Percentiles rank a stretch among this genome's conserved stretches.
phyloP scores from a whole-genome alignment of 441 rosid species.

The Codiaeum variegatum region DNA sequence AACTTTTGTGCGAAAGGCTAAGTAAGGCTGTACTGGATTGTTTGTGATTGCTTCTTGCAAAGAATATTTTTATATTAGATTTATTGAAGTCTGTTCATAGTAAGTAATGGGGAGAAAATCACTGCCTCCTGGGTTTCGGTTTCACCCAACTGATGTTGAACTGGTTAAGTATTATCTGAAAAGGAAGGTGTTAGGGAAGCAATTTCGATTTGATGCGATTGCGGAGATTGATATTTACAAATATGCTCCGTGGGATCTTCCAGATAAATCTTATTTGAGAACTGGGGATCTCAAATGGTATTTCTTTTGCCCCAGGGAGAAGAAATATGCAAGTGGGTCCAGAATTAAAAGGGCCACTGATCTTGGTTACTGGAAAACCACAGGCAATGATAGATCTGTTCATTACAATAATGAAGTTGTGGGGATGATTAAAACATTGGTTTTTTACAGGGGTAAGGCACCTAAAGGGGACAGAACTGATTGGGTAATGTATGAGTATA shows the following conservation, averaged over 20 bases:
- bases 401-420: conserved; percentile 33
- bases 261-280: conserved; percentile 33
- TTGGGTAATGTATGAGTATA: conserved; percentile 88
- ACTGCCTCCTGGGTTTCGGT: conserved; percentile 69
- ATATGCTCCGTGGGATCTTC: conserved; percentile 52
- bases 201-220: conserved; percentile 38
- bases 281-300: conserved; percentile 70
- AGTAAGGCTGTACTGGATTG: background rate
- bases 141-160: conserved; percentile 76
- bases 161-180: conserved; percentile 56
- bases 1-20: background rate
- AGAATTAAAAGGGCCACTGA: conserved; percentile 55
- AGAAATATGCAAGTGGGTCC: conserved; percentile 48
- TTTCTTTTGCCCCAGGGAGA: conserved; percentile 69
- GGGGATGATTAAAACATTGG: conserved; percentile 63
- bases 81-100: background rate
- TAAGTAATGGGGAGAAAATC: conserved; percentile 28
- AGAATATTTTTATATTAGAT: background rate
- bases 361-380: conserved; percentile 74
- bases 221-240: conserved; percentile 60
- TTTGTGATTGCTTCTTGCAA: background rate
- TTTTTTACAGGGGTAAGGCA: conserved; percentile 59
- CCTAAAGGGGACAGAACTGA: conserved; percentile 60
- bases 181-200: conserved; percentile 58
- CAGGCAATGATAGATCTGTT: conserved; percentile 66